Percentiles rank a stretch among this genome's conserved stretches.
Evolutionary conservation across 106 monocot genomes (phyloP).

Genomic region (Agapanthus africanus): DNA sequence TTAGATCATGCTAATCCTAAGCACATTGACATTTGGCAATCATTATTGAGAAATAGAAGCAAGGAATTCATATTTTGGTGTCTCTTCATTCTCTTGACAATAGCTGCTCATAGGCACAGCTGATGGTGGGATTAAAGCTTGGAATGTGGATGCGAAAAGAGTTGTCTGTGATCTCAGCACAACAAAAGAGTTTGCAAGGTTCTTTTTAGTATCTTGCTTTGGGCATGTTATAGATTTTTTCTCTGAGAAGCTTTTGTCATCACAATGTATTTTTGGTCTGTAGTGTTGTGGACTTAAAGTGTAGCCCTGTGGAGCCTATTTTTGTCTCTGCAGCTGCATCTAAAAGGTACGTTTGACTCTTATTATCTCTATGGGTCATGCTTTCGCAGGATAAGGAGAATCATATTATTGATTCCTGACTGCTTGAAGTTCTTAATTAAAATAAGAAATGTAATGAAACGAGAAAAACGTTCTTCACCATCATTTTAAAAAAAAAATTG

Average conservation of each 20-base stretch:
- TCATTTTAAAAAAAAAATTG: conserved; percentile 1
- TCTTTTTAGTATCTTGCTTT: conserved; percentile 1
- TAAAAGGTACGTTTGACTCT: conserved; percentile 41
- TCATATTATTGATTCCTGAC: neutral
- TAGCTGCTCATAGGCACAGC: conserved; percentile 97
- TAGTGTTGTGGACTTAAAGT: conserved; percentile 86
- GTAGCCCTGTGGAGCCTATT: conserved; percentile 91
- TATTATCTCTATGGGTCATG: neutral
- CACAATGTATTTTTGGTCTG: no score
- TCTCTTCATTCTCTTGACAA: conserved; percentile 34
- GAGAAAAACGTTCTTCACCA: neutral
- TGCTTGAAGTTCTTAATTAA: no score
- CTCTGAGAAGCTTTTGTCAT: no score
- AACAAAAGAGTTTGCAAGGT: conserved; percentile 78
- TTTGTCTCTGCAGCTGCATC: conserved; percentile 99
- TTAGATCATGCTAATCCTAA: neutral
- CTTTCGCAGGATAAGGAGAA: neutral
- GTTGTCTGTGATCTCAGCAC: conserved; percentile 96
- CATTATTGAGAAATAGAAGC: conserved; percentile 1
- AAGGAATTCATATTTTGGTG: conserved; percentile 16
- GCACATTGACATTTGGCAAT: no score
- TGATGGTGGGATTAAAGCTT: conserved; percentile 96
- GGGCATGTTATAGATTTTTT: neutral
- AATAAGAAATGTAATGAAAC: no score
- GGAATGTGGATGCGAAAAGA: conserved; percentile 99